phyloP scores from a whole-genome alignment of 768 basidiomycete species.

The Lactarius deliciosus region DNA sequence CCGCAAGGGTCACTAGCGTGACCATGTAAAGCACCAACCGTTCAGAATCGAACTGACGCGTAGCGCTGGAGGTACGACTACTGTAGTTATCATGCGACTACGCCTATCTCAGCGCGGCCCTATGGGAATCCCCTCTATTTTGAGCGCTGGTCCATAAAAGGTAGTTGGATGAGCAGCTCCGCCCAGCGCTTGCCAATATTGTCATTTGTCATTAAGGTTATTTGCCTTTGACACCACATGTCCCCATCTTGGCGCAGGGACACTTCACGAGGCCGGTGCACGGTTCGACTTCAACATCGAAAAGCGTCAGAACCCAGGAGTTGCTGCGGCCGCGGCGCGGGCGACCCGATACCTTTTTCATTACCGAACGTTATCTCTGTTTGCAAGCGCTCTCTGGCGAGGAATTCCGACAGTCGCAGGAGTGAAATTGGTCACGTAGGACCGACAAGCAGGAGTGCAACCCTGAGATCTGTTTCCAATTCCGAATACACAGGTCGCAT shows the following conservation, averaged over 20 bases:
- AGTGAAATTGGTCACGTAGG: constrained; percentile 1
- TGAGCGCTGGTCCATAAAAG: background rate
- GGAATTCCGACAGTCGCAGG: background rate
- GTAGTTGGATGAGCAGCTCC: constrained; percentile 1
- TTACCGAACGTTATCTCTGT: constrained; percentile 13
- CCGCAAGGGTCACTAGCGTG: background rate
- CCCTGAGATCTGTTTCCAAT: constrained; percentile 8
- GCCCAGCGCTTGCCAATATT: constrained; percentile 13
- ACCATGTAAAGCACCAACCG: background rate
- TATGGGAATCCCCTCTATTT: background rate
- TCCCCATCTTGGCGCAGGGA: constrained; percentile 13
- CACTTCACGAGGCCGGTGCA: background rate
- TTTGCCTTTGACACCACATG: constrained; percentile 12
- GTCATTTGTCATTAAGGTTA: constrained; percentile 11
- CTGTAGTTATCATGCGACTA: background rate
- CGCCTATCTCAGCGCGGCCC: background rate
- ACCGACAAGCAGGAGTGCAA: background rate
- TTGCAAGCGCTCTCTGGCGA: constrained; percentile 12
- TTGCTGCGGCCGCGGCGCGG: background rate
- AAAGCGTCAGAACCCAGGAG: constrained; percentile 5
- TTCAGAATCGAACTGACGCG: background rate
- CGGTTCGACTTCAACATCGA: constrained; percentile 12
- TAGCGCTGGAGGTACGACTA: background rate
- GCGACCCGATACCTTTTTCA: background rate
- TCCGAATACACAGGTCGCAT: constrained; percentile 1